Base-by-base conservation (phyloP, 352 stramenopile species). In the Pythium biforme region DNA sequence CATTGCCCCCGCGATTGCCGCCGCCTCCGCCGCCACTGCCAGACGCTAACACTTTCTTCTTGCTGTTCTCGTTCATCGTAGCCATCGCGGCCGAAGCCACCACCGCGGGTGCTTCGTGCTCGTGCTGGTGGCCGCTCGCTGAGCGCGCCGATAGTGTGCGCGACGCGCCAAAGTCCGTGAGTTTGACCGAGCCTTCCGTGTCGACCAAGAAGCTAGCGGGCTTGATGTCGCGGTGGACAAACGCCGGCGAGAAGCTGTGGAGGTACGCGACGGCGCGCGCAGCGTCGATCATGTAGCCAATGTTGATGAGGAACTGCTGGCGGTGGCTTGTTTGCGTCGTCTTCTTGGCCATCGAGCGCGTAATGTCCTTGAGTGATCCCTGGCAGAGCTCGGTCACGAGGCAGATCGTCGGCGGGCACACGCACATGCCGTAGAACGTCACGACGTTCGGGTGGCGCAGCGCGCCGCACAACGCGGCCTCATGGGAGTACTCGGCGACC, bases 131-230 rank as follows among this genome's bases (percentile, higher is more conserved):
- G 31, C 47, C 46, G 26, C 61, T 62, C 12, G 43, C 27, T 4
- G 45, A 23, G 1, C 61, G 56, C 27, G n/a, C 27, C 15, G 67
- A 60, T 5, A 77, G 34, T 25, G 58, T 75, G 3, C 72, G 63
- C 3, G 74, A 77, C 26, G 80, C 77, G 2, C 81, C 79, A 65
- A 90, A 89, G 62, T 90, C 77, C 1, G 75, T 82, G 19, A 90
- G 65, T 52, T 88, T 88, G 25, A 80, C 72, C 0, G 47, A 60
- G 25, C 67, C 55, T 37, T 78, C 72, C 0, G 37, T 27, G 27
- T 69, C 59, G 6, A 90, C 69, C 4, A 90, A 68, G 40, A 92
- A 90, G 55, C 92, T 95, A 0, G 67, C 64, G 20, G 76, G 76
- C 23, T 79, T 79, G 68, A 85, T 83, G 27, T 85, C 74, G 22